Conservation (phyloP, 106 monocot genomes). For the Hemerocallis citrina region DNA sequence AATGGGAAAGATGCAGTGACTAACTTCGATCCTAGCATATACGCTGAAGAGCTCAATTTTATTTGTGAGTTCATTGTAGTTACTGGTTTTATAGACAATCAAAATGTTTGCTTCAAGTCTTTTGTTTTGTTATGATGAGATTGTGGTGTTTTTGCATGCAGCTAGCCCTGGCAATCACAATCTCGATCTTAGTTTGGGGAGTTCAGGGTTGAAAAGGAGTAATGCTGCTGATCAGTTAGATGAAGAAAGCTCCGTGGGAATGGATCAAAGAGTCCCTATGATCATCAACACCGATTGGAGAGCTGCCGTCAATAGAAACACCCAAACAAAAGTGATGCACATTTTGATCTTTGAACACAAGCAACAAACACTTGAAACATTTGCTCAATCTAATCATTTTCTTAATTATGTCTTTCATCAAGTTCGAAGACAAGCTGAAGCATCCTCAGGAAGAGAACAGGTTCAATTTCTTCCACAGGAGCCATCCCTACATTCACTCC, state of each 20-base stretch:
- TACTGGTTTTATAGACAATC: not conserved
- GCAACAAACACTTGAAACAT: too few relatives aligned
- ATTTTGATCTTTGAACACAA: too few relatives aligned
- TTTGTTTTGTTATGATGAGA: not conserved
- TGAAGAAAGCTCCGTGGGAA: constrained; percentile 15
- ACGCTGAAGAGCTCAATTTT: constrained; percentile 30
- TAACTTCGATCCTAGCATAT: constrained; percentile 49
- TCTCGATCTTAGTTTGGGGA: constrained; percentile 67
- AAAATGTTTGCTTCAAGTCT: not conserved
- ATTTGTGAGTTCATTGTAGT: not conserved
- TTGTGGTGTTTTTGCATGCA: constrained; percentile 12
- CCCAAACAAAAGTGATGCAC: too few relatives aligned
- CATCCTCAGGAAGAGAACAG: too few relatives aligned
- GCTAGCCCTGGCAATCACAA: constrained; percentile 25
- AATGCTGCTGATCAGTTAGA: constrained; percentile 12
- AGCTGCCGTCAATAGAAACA: constrained; percentile 10
- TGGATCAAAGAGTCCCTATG: constrained; percentile 35
- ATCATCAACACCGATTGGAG: constrained; percentile 24
- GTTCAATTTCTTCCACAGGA: too few relatives aligned
- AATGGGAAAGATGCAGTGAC: constrained; percentile 53
- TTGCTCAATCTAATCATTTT: too few relatives aligned
- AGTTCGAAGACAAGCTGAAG: too few relatives aligned
- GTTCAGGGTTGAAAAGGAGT: constrained; percentile 37
- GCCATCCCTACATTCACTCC: too few relatives aligned
- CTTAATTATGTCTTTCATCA: too few relatives aligned